Conservation (phyloP, 768 basidiomycete genomes). For the Phaeolepiota aurea region DNA sequence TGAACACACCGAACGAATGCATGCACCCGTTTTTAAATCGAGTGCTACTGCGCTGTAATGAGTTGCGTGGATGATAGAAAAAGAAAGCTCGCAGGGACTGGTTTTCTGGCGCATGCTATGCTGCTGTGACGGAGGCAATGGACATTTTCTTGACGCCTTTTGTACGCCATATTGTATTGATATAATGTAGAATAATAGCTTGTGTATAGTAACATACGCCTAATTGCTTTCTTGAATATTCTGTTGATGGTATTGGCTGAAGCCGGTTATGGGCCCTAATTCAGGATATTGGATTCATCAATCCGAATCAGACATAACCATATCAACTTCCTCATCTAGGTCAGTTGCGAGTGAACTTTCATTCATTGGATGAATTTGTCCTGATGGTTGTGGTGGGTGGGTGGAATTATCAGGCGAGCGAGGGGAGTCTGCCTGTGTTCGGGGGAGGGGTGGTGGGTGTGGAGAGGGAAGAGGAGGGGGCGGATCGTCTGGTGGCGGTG, state of each 20-base stretch:
- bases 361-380: too few species aligned
- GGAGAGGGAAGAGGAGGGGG: slow-evolving; percentile 21
- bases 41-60: slow-evolving; percentile 13
- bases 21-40: slow-evolving; percentile 18
- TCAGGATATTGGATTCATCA: slow-evolving; percentile 4
- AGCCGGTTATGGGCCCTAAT: too few species aligned
- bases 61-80: neutral
- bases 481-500: slow-evolving; percentile 16
- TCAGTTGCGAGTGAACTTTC: neutral
- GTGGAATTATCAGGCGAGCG: neutral
- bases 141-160: too few species aligned
- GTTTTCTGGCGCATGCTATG: too few species aligned
- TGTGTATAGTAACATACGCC: too few species aligned
- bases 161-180: too few species aligned
- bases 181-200: too few species aligned
- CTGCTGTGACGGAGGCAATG: too few species aligned
- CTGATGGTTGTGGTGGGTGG: too few species aligned
- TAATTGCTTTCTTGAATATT: too few species aligned
- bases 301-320: slow-evolving; percentile 28
- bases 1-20: slow-evolving; percentile 1
- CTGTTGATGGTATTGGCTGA: too few species aligned
- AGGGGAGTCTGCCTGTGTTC: slow-evolving; percentile 6
- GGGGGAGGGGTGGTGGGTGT: slow-evolving; percentile 7
- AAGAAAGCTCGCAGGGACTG: neutral
- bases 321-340: slow-evolving; percentile 17